Percentiles rank a stretch among this genome's conserved stretches.
phyloP scores from a whole-genome alignment of 768 basidiomycete genomes.

The Termitomyces eurrhizus region DNA sequence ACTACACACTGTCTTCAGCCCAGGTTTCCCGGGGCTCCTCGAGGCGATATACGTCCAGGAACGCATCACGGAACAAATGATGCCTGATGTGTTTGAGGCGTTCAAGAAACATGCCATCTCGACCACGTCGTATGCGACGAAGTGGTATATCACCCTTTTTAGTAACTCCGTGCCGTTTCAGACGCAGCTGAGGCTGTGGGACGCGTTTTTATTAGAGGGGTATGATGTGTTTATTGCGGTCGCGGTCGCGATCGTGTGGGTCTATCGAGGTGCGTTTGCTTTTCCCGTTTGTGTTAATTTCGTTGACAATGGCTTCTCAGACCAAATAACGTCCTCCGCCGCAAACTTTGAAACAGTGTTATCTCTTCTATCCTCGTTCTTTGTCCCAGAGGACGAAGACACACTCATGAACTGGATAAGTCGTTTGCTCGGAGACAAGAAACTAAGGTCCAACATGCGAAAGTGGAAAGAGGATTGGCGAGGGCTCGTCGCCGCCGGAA shows the following conservation, averaged over 20 bases:
- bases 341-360: slow-evolving; percentile 92
- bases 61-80: slow-evolving; percentile 76
- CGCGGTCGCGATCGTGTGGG: slow-evolving; percentile 88
- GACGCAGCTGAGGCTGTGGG: slow-evolving; percentile 93
- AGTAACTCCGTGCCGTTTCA: slow-evolving; percentile 95
- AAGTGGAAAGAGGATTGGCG: slow-evolving; percentile 83
- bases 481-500: slow-evolving; percentile 59
- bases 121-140: slow-evolving; percentile 93
- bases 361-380: slow-evolving; percentile 89
- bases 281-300: neutral
- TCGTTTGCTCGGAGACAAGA: slow-evolving; percentile 52
- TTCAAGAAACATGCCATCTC: slow-evolving; percentile 89
- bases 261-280: slow-evolving; percentile 65
- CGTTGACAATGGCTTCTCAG: slow-evolving; percentile 32
- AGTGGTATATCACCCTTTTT: slow-evolving; percentile 99
- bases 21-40: slow-evolving; percentile 93
- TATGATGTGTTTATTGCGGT: slow-evolving; percentile 84
- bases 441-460: slow-evolving; percentile 63
- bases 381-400: slow-evolving; percentile 90
- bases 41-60: slow-evolving; percentile 98
- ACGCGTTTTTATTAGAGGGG: slow-evolving; percentile 88
- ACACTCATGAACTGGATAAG: slow-evolving; percentile 80
- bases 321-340: slow-evolving; percentile 73
- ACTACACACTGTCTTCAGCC: slow-evolving; percentile 86
- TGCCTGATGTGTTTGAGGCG: slow-evolving; percentile 85